A percentile compares a stretch with the other conserved stretches of the same genome.
phyloP scores from a whole-genome alignment of 805 yeast genomes.

The Cyberlindnera samutprakarnensis region DNA sequence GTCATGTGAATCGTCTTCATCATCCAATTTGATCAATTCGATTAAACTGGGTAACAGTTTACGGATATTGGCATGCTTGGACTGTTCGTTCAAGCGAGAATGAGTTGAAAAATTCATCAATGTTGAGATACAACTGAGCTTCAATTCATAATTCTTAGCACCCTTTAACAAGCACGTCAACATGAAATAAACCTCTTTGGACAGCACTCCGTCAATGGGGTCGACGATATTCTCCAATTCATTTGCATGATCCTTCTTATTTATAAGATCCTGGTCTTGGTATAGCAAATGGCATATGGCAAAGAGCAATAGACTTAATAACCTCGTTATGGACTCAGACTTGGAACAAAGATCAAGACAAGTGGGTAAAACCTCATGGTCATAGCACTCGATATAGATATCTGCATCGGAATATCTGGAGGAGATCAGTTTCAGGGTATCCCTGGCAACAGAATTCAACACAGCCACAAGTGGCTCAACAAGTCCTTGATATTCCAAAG shows the following conservation, averaged over 20 bases:
- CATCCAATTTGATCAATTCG: slow-evolving; percentile 17
- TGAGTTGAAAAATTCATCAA: slow-evolving; percentile 16
- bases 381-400: slow-evolving; percentile 5
- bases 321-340: too few species aligned
- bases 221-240: too few species aligned
- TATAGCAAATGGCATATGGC: slow-evolving; percentile 16
- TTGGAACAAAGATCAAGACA: too few species aligned
- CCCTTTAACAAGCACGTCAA: slow-evolving; percentile 17
- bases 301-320: slow-evolving; percentile 13
- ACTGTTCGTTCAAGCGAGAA: too few species aligned
- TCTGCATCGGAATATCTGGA: too few species aligned
- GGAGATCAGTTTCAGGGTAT: too few species aligned
- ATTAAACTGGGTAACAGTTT: slow-evolving; percentile 14
- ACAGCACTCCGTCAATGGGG: slow-evolving; percentile 13
- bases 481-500: slow-evolving; percentile 9
- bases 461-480: slow-evolving; percentile 7
- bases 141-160: slow-evolving; percentile 16
- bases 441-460: too few species aligned
- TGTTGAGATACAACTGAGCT: slow-evolving; percentile 14
- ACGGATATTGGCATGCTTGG: slow-evolving; percentile 5
- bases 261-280: slow-evolving; percentile 7
- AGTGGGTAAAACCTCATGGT: too few species aligned
- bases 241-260: too few species aligned
- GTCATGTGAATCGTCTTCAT: neutral
- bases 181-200: slow-evolving; percentile 12